Evolutionary conservation across 2,329 filamentous ascomycete genomes (phyloP), one percentile per base, ranked within the genome.

Genomic region (Phaeosphaeria sp.): DNA sequence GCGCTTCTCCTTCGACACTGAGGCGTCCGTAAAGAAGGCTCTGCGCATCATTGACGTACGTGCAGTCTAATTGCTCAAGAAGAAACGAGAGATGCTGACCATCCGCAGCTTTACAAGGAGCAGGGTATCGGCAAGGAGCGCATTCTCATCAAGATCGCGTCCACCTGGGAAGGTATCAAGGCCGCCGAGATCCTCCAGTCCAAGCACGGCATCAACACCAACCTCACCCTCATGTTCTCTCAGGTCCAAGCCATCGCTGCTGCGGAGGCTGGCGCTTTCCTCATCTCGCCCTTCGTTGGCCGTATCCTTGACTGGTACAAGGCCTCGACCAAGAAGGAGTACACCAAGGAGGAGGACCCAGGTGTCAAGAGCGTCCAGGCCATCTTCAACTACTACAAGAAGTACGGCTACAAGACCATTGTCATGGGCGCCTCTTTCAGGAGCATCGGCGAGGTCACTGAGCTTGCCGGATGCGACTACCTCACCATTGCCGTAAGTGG

Each of bases 371-470:
- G 90, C 68, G 95, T 99, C 77, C 87, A 94, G 86, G 78, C 75
- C 81, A 99, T 99, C 85, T 99, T 90, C 89, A 95, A 99, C 88
- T 99, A 99, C 91, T 99, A 99, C 90, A 99, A 99, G 92, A 98
- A 98, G 87, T 92, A 84, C 81, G 92, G 91, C 80, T 97, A 99
- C 90, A 97, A 96, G 75, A 99, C 95, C 80, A 97, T 98, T 73
- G 95, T 99, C 82, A 99, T 99, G 95, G 95, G 95, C 77, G 95
- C 95, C 71, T 97, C 93, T 42, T 99, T 99, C 92, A 89, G 95
- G 80, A 98, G 90, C 85, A 84, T 84, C 64, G 95, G 95, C 76
- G 95, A 99, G 85, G 96, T 99, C 82, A 98, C 92, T 48, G 95
- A 99, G 86, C 88, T 99, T 63, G 94, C 94, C 78, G 95, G 95